Evolutionary conservation across 768 basidiomycete species (phyloP), one percentile per base, ranked within the genome.

Genomic region (Phylloporus scabripes): DNA sequence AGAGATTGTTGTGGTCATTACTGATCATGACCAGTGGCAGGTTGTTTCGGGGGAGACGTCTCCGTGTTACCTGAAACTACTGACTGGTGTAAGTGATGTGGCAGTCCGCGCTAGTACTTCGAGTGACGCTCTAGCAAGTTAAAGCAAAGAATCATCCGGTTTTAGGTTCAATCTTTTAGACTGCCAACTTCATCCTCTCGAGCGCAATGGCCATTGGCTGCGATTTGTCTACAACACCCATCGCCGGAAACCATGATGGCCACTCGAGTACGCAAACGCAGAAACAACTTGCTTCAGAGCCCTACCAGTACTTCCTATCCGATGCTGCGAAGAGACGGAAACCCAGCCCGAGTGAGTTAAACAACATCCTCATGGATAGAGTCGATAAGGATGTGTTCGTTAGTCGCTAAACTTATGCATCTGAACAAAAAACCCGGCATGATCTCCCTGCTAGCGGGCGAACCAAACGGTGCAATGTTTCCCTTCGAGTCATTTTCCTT

Each of bases 391-490:
- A 42, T 18, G 55, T 20, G 21, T 42, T 7, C 47, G 54, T 42
- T 52, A 87, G 83, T 87, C 48, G 74, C 83, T 54, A 66, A 81
- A 15, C 75, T 95, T 17, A 76, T 81, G 48, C 90, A 84, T 0
- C 74, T 93, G 24, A 94, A 97, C 66, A 74, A 76, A 20, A 77
- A 72, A 0, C 91, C 92, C 0, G 88, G 88, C 0, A 64, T 90
- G 36, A 82, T 93, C 46, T 89, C 86, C 4, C 64, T 93, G 23
- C 80, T 94, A 8, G 92, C 92, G 0, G 95, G 95, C 24, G 92
- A 94, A 66, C 95, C 95, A 5, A 93, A 95, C 61, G 76, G 83
- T 8, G 72, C 76, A 15, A 87, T 90, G 17, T 97, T 96, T 71
- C 95, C 95, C 1, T 89, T 98, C 70, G 82, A 83, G 2, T 82